Evolutionary conservation across 306 rosid species (phyloP), one percentile per base, ranked within the genome.

Genomic region (Sicyos edulis): DNA sequence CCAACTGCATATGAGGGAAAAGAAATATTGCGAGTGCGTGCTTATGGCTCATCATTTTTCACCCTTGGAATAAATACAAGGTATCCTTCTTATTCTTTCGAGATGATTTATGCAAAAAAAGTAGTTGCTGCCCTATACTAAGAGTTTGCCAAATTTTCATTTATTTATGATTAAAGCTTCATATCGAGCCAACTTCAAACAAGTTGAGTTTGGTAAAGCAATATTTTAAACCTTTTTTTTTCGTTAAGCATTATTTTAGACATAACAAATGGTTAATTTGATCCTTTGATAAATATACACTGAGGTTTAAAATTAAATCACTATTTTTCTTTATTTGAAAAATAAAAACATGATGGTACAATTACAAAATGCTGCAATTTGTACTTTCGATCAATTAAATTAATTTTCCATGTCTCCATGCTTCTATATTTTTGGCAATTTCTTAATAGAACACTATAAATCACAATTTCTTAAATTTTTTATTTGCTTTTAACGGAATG

Each of bases 21-120:
- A n/a, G 99, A 81, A 86, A 85, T 91, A 66, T 75, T 93, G 82
- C 42, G 76, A 19, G 96, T 91, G 78, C 96, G 97, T 73, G 99
- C 99, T 54, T 91, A 87, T 79, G 92, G 95, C 62, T 91, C 96
- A 26, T 87, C 91, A 8, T 91, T 83, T 82, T 91, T 89, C 77
- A 89, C 91, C 65, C 91, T 93, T 69, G 96, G 95, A 71, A 87
- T 93, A 78, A 87, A 86, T 74, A 87, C 91, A 80, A 93, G 99
- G 99, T 93, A 87, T 79, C 62, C 47, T 77, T 70, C 76, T 26
- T 64, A 40, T 77, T 70, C 76, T 26, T 64, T 54, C 37, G 4
- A 70, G 21, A 49, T 13, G 17, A 59, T 49, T 58, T 17, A 59
- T 22, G 53, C 34, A 54, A 32, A 29, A 29, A 32, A 51, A 6